phyloP scores from a whole-genome alignment of 306 rosid genomes.

The Sindora glabra region DNA sequence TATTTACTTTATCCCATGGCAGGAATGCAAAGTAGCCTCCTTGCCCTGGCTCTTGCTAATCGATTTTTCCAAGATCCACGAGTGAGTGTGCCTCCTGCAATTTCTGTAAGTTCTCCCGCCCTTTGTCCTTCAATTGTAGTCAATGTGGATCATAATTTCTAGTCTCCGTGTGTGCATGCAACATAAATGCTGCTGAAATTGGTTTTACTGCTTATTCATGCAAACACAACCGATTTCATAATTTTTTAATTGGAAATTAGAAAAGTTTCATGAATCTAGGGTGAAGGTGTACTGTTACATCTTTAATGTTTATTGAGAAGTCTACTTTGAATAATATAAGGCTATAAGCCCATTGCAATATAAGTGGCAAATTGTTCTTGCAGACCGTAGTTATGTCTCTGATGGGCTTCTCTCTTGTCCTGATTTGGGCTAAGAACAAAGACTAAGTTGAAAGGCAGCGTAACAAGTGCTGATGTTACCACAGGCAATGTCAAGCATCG shows the following conservation, averaged over 20 bases:
- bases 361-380: conserved; percentile 22
- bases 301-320: too few relatives aligned
- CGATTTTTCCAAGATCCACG: conserved; percentile 75
- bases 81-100: conserved; percentile 86
- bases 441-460: neutral
- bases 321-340: neutral
- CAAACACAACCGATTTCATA: neutral
- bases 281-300: neutral
- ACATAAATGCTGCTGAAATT: neutral
- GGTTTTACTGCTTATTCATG: conserved; percentile 1
- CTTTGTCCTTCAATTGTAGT: conserved; percentile 1
- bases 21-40: conserved; percentile 99
- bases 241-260: neutral
- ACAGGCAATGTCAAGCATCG: neutral
- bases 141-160: neutral
- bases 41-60: conserved; percentile 93
- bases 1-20: conserved; percentile 12
- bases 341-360: neutral
- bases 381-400: conserved; percentile 95
- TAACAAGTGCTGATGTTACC: neutral
- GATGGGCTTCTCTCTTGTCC: conserved; percentile 93
- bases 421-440: conserved; percentile 70
- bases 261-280: neutral
- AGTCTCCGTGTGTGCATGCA: too few relatives aligned
- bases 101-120: conserved; percentile 58